phyloP scores from a whole-genome alignment of 1,284 basidiomycete genomes.

The Prillingera fragicola region DNA sequence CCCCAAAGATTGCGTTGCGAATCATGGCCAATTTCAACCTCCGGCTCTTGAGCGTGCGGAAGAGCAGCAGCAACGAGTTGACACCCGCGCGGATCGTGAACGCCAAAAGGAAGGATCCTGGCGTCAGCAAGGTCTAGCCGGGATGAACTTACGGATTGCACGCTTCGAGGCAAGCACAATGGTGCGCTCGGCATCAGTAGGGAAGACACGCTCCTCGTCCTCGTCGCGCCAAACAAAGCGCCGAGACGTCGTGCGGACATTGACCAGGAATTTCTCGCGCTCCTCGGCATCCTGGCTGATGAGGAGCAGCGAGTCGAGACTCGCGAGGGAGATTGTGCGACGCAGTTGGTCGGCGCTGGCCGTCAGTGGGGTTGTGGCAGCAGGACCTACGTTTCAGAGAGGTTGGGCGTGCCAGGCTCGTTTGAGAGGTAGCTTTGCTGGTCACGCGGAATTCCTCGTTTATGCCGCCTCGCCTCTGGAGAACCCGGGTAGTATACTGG shows the following conservation, averaged over 20 bases:
- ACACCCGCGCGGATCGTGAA: slow-evolving; percentile 74
- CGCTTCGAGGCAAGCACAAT: slow-evolving; percentile 68
- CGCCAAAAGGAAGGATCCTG: slow-evolving; percentile 71
- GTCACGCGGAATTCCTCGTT: slow-evolving; percentile 27
- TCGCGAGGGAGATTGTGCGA: slow-evolving; percentile 47
- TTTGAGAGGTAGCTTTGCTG: slow-evolving; percentile 30
- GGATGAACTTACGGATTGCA: slow-evolving; percentile 61
- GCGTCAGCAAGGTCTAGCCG: slow-evolving; percentile 1
- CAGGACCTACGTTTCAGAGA: slow-evolving; percentile 42
- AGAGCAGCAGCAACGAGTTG: slow-evolving; percentile 67
- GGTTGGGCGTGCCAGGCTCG: slow-evolving; percentile 46
- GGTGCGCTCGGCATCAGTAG: slow-evolving; percentile 64
- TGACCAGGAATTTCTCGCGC: slow-evolving; percentile 33
- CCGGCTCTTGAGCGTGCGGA: slow-evolving; percentile 58
- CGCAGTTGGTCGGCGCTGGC: slow-evolving; percentile 46
- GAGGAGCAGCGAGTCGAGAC: slow-evolving; percentile 38
- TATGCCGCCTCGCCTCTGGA: slow-evolving; percentile 1
- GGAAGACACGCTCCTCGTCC: slow-evolving; percentile 67
- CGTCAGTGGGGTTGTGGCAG: slow-evolving; percentile 3
- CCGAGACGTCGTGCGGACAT: slow-evolving; percentile 30
- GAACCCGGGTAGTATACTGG: background rate
- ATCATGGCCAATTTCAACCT: slow-evolving; percentile 58
- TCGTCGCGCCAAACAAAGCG: slow-evolving; percentile 71
- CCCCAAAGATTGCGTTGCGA: slow-evolving; percentile 69
- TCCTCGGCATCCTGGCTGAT: slow-evolving; percentile 31